A percentile compares a stretch with the other conserved stretches of the same genome.
Conservation (phyloP, 345 rosid species). For the Euphorbia pulcherrima region DNA sequence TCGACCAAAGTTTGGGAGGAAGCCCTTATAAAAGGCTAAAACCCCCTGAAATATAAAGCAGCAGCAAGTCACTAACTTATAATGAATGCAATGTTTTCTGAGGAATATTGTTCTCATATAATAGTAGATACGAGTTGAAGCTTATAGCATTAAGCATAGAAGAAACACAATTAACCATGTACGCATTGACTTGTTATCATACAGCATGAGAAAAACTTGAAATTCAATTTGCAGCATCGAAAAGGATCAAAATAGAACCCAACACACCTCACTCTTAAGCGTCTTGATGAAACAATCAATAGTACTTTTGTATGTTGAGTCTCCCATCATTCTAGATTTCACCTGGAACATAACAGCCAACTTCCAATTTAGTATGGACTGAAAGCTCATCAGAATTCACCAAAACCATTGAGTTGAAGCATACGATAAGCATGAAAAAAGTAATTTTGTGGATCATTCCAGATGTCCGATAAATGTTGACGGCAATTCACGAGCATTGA, state of each 20-base stretch:
- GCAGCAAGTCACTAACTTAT: background rate
- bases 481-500: background rate
- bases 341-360: slow-evolving; percentile 51
- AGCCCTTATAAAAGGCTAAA: slow-evolving; percentile 86
- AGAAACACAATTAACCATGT: background rate
- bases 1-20: slow-evolving; percentile 87
- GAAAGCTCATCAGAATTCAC: background rate
- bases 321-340: slow-evolving; percentile 99
- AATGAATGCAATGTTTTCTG: background rate
- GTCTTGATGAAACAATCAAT: slow-evolving; percentile 92
- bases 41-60: slow-evolving; percentile 56
- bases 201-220: slow-evolving; percentile 6
- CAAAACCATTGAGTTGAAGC: background rate
- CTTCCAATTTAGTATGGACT: slow-evolving; percentile 5
- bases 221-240: background rate
- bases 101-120: background rate
- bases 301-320: slow-evolving; percentile 83
- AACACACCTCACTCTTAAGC: slow-evolving; percentile 71
- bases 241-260: background rate
- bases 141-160: background rate
- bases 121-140: background rate
- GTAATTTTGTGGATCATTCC: slow-evolving; percentile 3
- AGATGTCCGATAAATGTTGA: background rate
- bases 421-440: background rate
- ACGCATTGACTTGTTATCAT: background rate